Evolutionary conservation across 192 early-diverging fungal genomes (phyloP), one percentile per base, ranked within the genome.

Genomic region (Umbelopsis ramanniana): DNA sequence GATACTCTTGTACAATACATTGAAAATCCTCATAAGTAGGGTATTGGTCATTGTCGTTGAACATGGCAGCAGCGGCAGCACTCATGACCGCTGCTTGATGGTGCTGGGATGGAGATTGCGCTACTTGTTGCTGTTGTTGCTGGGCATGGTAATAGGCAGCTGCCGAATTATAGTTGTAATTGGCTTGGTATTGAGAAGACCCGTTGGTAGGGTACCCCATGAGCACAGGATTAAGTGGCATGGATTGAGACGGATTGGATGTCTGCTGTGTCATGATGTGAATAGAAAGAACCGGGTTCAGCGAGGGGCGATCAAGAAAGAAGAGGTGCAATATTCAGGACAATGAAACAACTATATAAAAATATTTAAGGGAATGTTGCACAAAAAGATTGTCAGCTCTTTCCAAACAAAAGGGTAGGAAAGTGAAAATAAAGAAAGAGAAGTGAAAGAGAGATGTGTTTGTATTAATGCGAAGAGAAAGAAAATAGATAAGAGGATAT

Each of bases 11-110:
- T 0, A 83, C 76, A 19, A 83, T 79, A 15, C 67, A 66, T 11
- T 82, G 67, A 52, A 86, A 86, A 37, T 83, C 82, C 19, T 78
- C 74, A 21, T 78, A 69, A 1, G 77, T 82, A n/a, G 83, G 82
- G 52, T 79, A 83, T 43, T 80, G 81, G 26, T 77, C 70, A 35
- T 74, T 71, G 35, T 77, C 76, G 40, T 73, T 67, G 46, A 69
- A 73, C 33, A 71, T 29, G 57, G 54, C 43, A 15, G 37, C 52
- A 6, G 55, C 22, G 15, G 60, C 29, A 38, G 71, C 57, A 37
- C 57, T 63, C 57, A 63, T 63, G 26, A 35, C 57, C 1, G 57
- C 57, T 35, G 33, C 57, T 63, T 63, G 57, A 37, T 63, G 57
- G 7, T 63, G 57, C n/a, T 63, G 57, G 2, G 57, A 63, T 4